Base-by-base conservation (phyloP, 116 monocot species). In the Zostera marina region DNA sequence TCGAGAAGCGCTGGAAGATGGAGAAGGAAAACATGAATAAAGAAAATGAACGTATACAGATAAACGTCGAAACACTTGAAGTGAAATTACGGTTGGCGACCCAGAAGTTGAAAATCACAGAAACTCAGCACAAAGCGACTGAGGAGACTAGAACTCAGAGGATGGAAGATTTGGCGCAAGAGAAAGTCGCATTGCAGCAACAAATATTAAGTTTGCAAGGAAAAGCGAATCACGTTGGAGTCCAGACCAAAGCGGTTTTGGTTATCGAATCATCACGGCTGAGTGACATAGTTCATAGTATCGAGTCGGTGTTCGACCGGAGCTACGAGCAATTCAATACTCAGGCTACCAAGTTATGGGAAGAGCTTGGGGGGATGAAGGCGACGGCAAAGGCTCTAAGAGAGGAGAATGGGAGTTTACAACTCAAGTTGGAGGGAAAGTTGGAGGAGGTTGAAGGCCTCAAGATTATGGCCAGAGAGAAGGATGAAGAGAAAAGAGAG, bases 401-500 rank as follows among this genome's bases (percentile, higher is more conserved):
- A 61, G 77, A 68, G 11, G 72, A 79, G 65, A 52, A 66, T 15
- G 66, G 58, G 32, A 41, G 8, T 26, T 56, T 66, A 4, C 25
- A 22, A 22, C n/a, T 54, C 41, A 68, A 63, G 20, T 41, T 87
- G 60, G 74, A n/a, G 24, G 64, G 56, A 26, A 77, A 67, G 61
- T 7, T 8, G 23, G 23, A 44, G 14, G 54, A 54, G 24, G 64
- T 41, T 8, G 64, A 64, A 22, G 22, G 40, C 12, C 54, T 64
- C 12, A 52, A 9, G 22, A 41, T 23, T 11, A 22, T 54, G 41
- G 23, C 51, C 10, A 43, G 5, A 5, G 9, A 54, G 15, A 40
- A 68, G 56, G 66, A 87, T 52, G 77, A 93, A 44, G 87, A 76
- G 72, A 93, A 94, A 65, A 81, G 79, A 53, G 94, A 94, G 65